Percentiles rank a stretch among this genome's conserved stretches.
phyloP scores from a whole-genome alignment of 2,329 filamentous ascomycete genomes.

The Cercospora zeae-maydis region DNA sequence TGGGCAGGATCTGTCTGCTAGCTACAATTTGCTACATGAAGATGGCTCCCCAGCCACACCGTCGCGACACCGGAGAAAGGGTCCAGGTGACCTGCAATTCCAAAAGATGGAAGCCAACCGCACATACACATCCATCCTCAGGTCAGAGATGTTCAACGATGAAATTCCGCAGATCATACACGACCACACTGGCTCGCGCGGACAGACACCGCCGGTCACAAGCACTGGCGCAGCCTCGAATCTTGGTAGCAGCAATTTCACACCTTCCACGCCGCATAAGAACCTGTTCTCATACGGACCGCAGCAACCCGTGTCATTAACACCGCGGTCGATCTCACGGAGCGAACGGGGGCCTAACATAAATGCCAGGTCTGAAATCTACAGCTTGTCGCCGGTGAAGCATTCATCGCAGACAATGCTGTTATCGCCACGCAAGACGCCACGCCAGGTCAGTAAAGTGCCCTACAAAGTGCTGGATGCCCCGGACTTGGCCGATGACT shows the following conservation, averaged over 20 bases:
- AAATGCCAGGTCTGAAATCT: constrained; percentile 86
- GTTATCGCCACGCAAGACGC: constrained; percentile 81
- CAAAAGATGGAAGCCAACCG: constrained; percentile 94
- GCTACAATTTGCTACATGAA: constrained; percentile 86
- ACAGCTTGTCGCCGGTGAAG: constrained; percentile 90
- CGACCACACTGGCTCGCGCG: constrained; percentile 53
- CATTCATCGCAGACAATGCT: constrained; percentile 92
- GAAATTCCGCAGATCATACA: constrained; percentile 77
- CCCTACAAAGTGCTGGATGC: constrained; percentile 97
- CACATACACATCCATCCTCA: constrained; percentile 82
- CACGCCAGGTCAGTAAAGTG: constrained; percentile 88
- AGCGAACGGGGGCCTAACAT: constrained; percentile 84
- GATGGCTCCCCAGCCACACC: constrained; percentile 91
- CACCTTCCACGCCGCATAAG: constrained; percentile 93
- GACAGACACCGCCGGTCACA: constrained; percentile 71
- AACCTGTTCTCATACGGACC: constrained; percentile 81
- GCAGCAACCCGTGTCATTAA: constrained; percentile 81
- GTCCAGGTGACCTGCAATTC: constrained; percentile 87
- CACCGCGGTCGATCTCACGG: constrained; percentile 60
- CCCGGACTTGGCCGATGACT: constrained; percentile 92
- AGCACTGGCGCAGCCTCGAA: constrained; percentile 60
- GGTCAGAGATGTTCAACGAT: constrained; percentile 87
- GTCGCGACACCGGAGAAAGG: constrained; percentile 80
- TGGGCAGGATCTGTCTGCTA: constrained; percentile 88
- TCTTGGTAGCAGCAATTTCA: constrained; percentile 67